These are phyloP conservation scores for Pyrenophora seminiperda DNA, from an alignment of 2,329 filamentous ascomycete genomes.

Conservation along the genomic window DNA sequence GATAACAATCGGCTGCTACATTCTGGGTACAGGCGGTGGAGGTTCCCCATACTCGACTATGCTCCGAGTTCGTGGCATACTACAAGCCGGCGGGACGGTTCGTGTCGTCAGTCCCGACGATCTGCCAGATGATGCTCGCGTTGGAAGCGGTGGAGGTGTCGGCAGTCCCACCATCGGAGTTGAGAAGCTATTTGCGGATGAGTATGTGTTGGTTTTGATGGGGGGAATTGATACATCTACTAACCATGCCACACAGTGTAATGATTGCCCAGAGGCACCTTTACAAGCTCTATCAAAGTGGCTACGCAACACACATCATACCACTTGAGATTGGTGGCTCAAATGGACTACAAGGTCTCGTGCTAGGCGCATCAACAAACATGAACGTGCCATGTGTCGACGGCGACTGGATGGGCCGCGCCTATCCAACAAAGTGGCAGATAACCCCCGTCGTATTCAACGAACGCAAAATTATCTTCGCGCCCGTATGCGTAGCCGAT, in stretches of 20 bases:
- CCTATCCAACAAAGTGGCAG: conserved; percentile 55
- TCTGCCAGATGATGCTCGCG: conserved; percentile 52
- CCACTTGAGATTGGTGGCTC: conserved; percentile 56
- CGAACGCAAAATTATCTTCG: conserved; percentile 48
- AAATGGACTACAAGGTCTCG: conserved; percentile 51
- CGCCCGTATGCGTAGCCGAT: conserved; percentile 48
- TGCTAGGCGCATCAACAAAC: conserved; percentile 46
- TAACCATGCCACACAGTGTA: conserved; percentile 30
- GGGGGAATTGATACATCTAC: not conserved
- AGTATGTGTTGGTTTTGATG: conserved; percentile 33
- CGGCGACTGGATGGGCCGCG: conserved; percentile 56
- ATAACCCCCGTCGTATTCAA: conserved; percentile 52
- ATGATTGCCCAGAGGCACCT: conserved; percentile 47
- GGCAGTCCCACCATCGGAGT: conserved; percentile 53
- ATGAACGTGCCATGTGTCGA: conserved; percentile 53
- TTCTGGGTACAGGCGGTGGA: conserved; percentile 56
- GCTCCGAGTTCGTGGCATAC: conserved; percentile 50
- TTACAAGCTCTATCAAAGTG: conserved; percentile 40
- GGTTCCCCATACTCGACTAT: conserved; percentile 54
- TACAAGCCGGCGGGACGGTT: conserved; percentile 49
- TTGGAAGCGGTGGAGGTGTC: conserved; percentile 54
- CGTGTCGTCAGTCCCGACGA: conserved; percentile 51
- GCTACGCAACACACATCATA: conserved; percentile 45
- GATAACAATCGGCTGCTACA: conserved; percentile 56
- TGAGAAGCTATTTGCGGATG: conserved; percentile 51